These are phyloP conservation scores for Coniochaeta sp. DNA, from an alignment of 2,329 filamentous ascomycete species.

Conservation along the genomic window DNA sequence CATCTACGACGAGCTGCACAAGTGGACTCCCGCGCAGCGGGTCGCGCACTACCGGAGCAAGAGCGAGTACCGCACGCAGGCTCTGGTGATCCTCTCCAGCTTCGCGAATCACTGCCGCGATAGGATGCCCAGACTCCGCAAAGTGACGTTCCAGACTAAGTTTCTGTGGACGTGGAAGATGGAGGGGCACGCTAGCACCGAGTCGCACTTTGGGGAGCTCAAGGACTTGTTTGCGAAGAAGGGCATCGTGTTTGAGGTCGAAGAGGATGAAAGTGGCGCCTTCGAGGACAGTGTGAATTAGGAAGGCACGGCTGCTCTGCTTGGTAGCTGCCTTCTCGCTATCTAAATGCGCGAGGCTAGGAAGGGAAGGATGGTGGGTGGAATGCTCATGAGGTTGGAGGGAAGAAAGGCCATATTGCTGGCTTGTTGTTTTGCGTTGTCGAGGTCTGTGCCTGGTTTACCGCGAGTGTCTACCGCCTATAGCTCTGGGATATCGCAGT, in stretches of 20 bases:
- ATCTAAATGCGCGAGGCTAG: too few relatives aligned
- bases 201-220: conserved; percentile 2
- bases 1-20: conserved; percentile 7
- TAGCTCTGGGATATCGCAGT: too few relatives aligned
- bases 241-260: conserved; percentile 14
- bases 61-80: conserved; percentile 10
- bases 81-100: conserved; percentile 9
- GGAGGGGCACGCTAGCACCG: conserved; percentile 2
- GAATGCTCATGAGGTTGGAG: too few relatives aligned
- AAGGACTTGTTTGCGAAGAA: conserved; percentile 8
- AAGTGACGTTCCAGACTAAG: conserved; percentile 13
- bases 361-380: too few relatives aligned
- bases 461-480: too few relatives aligned
- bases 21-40: conserved; percentile 9
- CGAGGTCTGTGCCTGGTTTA: too few relatives aligned
- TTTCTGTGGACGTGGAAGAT: conserved; percentile 17
- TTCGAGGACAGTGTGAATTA: not conserved
- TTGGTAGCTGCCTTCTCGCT: not conserved
- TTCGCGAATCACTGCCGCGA: conserved; percentile 11
- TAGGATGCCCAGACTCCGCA: conserved; percentile 9
- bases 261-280: conserved; percentile 7
- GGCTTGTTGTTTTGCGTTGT: too few relatives aligned
- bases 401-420: too few relatives aligned
- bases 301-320: not conserved
- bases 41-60: conserved; percentile 11